phyloP scores from a whole-genome alignment of 2,329 filamentous ascomycete genomes.

The Colletotrichum liaoningense region DNA sequence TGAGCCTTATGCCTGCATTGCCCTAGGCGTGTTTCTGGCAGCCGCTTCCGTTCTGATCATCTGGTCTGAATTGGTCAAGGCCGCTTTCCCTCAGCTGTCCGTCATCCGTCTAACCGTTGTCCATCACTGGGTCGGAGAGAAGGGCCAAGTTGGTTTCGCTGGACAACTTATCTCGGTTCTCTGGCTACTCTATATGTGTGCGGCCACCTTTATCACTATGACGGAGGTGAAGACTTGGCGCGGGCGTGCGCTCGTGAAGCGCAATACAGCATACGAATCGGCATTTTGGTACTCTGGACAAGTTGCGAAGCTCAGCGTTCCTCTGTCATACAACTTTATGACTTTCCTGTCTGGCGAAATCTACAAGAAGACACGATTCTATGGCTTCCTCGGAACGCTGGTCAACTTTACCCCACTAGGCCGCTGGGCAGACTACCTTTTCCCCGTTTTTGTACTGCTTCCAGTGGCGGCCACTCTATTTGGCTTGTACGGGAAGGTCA shows the following conservation, averaged over 20 bases:
- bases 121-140: constrained; percentile 78
- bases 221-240: constrained; percentile 98
- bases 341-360: constrained; percentile 83
- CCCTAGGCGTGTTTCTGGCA: constrained; percentile 74
- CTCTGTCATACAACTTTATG: constrained; percentile 95
- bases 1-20: constrained; percentile 75
- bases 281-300: constrained; percentile 97
- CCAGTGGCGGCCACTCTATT: constrained; percentile 89
- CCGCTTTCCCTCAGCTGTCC: constrained; percentile 81
- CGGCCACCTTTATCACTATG: constrained; percentile 87
- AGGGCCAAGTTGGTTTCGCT: constrained; percentile 83
- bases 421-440: constrained; percentile 86
- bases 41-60: constrained; percentile 85
- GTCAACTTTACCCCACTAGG: constrained; percentile 88
- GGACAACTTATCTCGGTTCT: constrained; percentile 85
- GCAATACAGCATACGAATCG: constrained; percentile 92
- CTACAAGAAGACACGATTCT: constrained; percentile 85
- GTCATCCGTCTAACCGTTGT: constrained; percentile 75
- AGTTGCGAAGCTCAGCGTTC: constrained; percentile 91
- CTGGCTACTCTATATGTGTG: constrained; percentile 98
- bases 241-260: constrained; percentile 86
- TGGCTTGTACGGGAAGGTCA: constrained; percentile 87
- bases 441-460: constrained; percentile 87
- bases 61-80: constrained; percentile 93
- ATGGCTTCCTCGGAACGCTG: constrained; percentile 83